A percentile compares a stretch with the other conserved stretches of the same genome.
These are phyloP conservation scores for Erysiphe pulchra DNA, from an alignment of 2,329 filamentous ascomycete species.

Conservation along the genomic window DNA sequence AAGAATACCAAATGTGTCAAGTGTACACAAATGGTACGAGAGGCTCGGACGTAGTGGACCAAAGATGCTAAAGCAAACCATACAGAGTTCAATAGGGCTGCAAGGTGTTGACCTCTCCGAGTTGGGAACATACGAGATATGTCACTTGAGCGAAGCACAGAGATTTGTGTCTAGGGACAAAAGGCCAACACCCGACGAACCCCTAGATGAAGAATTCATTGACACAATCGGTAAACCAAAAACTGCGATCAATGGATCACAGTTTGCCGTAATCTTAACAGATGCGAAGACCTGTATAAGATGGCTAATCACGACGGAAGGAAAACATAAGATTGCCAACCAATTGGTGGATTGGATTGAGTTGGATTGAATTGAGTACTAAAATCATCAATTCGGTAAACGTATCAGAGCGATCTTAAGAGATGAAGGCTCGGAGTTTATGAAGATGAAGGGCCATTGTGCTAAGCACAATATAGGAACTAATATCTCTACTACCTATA, in stretches of 20 bases:
- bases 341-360: background rate
- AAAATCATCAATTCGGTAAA: background rate
- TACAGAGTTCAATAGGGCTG: background rate
- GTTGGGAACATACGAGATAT: background rate
- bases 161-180: background rate
- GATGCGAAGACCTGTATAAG: background rate
- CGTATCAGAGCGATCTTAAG: background rate
- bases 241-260: background rate
- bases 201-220: background rate
- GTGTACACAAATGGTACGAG: background rate
- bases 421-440: background rate
- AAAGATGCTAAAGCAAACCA: background rate
- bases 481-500: background rate
- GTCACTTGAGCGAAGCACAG: background rate
- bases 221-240: background rate
- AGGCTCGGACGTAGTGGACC: background rate
- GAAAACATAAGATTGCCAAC: background rate
- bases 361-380: too few species aligned
- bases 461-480: background rate
- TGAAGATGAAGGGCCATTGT: background rate
- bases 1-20: background rate
- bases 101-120: background rate
- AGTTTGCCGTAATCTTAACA: background rate
- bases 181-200: background rate
- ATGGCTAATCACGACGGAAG: background rate